Evolutionary conservation across 2,329 filamentous ascomycete genomes (phyloP).

Genomic region (Neonectria coccinea): DNA sequence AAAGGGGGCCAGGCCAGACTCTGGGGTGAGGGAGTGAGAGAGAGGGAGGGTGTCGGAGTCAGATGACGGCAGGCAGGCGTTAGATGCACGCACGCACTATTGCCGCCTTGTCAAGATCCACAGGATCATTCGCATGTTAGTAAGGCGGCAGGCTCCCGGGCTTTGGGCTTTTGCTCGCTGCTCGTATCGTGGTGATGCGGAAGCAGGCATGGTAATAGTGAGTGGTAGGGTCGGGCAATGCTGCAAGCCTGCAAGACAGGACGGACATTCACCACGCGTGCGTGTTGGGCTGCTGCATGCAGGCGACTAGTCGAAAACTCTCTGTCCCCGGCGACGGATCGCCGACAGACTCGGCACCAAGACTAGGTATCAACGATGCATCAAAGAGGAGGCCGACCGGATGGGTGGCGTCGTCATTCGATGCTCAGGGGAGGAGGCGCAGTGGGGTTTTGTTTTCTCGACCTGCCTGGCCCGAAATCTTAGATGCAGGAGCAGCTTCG

Average conservation of each 20-base stretch:
- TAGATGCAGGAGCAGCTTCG: slow-evolving; percentile 27
- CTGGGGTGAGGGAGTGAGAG: slow-evolving; percentile 6
- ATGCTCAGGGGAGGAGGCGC: slow-evolving; percentile 35
- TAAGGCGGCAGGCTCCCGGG: slow-evolving; percentile 17
- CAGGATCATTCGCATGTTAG: slow-evolving; percentile 26
- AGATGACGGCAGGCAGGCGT: slow-evolving; percentile 30
- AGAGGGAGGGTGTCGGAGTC: slow-evolving; percentile 20
- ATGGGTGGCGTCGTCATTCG: slow-evolving; percentile 40
- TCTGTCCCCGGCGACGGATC: slow-evolving; percentile 26
- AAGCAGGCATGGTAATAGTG: slow-evolving; percentile 28
- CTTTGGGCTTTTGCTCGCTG: slow-evolving; percentile 1
- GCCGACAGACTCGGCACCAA: slow-evolving; percentile 30
- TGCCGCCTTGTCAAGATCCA: slow-evolving; percentile 29
- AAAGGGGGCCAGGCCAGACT: slow-evolving; percentile 9
- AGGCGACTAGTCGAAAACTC: slow-evolving; percentile 42
- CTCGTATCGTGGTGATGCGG: slow-evolving; percentile 34
- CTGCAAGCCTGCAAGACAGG: slow-evolving; percentile 46
- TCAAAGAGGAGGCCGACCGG: slow-evolving; percentile 28
- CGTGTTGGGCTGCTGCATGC: slow-evolving; percentile 40
- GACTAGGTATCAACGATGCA: slow-evolving; percentile 30
- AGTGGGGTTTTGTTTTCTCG: slow-evolving; percentile 28
- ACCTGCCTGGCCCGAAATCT: slow-evolving; percentile 24
- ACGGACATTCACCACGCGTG: slow-evolving; percentile 41
- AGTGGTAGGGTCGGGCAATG: slow-evolving; percentile 25
- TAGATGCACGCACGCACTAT: slow-evolving; percentile 34